Evolutionary conservation across 2,329 filamentous ascomycete species (phyloP).

Genomic region (Colletotrichum magnum): DNA sequence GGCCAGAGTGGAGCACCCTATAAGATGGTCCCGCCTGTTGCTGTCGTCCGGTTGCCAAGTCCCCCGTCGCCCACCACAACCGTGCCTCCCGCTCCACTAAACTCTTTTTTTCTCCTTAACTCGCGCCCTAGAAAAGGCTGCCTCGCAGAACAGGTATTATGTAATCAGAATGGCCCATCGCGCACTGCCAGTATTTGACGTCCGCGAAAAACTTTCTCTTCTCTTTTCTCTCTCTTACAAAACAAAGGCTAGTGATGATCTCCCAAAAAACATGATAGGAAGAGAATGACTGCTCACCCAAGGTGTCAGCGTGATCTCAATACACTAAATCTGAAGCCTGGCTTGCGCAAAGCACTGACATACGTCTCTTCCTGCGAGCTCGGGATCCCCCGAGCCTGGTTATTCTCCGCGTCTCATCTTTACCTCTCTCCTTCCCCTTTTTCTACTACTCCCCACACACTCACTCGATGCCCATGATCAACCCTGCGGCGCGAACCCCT

Average conservation of each 20-base stretch:
- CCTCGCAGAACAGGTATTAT: slow-evolving; percentile 6
- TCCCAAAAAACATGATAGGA: slow-evolving; percentile 74
- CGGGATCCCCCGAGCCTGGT: slow-evolving; percentile 17
- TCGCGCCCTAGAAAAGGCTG: not conserved
- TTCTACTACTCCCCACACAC: not conserved
- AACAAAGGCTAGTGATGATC: slow-evolving; percentile 73
- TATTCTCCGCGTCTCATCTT: slow-evolving; percentile 36
- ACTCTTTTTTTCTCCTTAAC: slow-evolving; percentile 2
- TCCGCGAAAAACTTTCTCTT: slow-evolving; percentile 39
- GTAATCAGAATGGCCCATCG: slow-evolving; percentile 21
- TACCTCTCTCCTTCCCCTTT: slow-evolving; percentile 25
- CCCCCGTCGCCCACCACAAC: slow-evolving; percentile 24
- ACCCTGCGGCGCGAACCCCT: not conserved
- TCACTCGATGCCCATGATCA: slow-evolving; percentile 18
- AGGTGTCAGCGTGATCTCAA: slow-evolving; percentile 72
- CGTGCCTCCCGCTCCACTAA: not conserved
- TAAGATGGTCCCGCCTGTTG: not conserved
- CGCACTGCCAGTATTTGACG: slow-evolving; percentile 35
- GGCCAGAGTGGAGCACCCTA: slow-evolving; percentile 20
- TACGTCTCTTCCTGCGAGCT: slow-evolving; percentile 1
- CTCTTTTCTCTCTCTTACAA: slow-evolving; percentile 48
- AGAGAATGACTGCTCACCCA: slow-evolving; percentile 73
- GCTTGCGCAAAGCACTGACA: slow-evolving; percentile 29
- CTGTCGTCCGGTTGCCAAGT: slow-evolving; percentile 24
- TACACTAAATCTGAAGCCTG: slow-evolving; percentile 71